These are phyloP conservation scores for Nitzschia putrida DNA, from an alignment of 108 stramenopile genomes.

Conservation along the genomic window DNA sequence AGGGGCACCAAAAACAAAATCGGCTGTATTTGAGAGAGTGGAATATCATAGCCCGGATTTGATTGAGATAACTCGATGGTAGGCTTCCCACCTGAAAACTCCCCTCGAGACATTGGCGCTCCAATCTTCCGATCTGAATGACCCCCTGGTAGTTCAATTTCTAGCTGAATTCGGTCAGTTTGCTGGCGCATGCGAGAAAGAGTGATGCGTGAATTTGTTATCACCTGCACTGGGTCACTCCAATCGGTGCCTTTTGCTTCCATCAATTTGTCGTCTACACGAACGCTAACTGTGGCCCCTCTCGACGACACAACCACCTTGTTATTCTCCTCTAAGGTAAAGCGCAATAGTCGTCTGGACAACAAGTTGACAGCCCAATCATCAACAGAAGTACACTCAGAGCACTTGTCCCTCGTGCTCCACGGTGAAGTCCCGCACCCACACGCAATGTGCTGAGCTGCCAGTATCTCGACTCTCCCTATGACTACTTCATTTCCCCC, in stretches of 20 bases:
- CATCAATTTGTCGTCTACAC: not conserved
- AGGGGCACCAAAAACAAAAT: conserved; percentile 21
- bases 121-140: not conserved
- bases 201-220: too few species aligned
- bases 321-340: not conserved
- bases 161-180: not conserved
- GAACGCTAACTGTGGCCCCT: not conserved
- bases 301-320: not conserved
- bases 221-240: not conserved
- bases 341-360: conserved; percentile 6
- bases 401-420: conserved; percentile 8
- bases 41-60: not conserved
- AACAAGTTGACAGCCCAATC: conserved; percentile 1
- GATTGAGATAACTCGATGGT: not conserved
- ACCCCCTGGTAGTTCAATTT: not conserved
- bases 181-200: too few species aligned
- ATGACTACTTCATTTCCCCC: too few species aligned
- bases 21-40: not conserved
- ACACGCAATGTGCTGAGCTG: conserved; percentile 14
- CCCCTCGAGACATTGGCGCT: not conserved
- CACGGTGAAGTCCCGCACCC: not conserved
- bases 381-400: conserved; percentile 2
- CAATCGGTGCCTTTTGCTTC: not conserved
- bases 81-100: not conserved
- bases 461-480: conserved; percentile 8